phyloP scores from a whole-genome alignment of 2,329 filamentous ascomycete genomes.

The Fusarium tupiense region DNA sequence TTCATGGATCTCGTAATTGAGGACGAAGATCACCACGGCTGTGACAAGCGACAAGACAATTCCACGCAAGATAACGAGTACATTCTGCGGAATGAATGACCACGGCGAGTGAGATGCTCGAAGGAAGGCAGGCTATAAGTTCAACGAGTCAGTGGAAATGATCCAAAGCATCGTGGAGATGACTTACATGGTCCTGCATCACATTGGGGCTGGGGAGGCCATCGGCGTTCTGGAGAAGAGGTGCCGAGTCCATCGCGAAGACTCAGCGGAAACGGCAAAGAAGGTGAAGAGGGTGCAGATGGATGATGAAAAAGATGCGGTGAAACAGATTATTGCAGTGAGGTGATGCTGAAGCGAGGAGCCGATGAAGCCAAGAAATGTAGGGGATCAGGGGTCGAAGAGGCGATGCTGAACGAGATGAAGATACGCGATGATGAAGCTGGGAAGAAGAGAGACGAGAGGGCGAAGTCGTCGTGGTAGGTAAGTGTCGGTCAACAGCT shows the following conservation, averaged over 20 bases:
- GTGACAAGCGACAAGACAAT: constrained; percentile 56
- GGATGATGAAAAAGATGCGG: not conserved
- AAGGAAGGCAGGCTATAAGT: constrained; percentile 58
- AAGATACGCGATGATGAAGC: constrained; percentile 15
- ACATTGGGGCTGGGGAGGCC: constrained; percentile 46
- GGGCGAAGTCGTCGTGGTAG: not conserved
- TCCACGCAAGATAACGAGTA: constrained; percentile 56
- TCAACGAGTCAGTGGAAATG: constrained; percentile 16
- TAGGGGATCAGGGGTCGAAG: constrained; percentile 2
- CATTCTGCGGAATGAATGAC: constrained; percentile 56
- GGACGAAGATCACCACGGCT: constrained; percentile 53
- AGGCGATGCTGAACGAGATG: constrained; percentile 8
- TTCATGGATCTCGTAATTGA: constrained; percentile 57
- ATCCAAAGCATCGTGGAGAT: no score
- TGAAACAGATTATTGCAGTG: not conserved
- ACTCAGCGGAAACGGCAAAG: not conserved
- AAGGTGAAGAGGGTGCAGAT: not conserved
- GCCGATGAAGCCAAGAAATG: constrained; percentile 15
- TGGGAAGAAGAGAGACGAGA: not conserved
- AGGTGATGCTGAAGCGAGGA: constrained; percentile 14
- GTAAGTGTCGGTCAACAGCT: not conserved
- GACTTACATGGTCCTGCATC: constrained; percentile 51
- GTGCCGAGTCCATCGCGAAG: constrained; percentile 47
- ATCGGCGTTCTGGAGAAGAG: constrained; percentile 46
- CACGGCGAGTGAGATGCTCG: constrained; percentile 63